phyloP scores from a whole-genome alignment of 768 basidiomycete species.

The Russula virescens region DNA sequence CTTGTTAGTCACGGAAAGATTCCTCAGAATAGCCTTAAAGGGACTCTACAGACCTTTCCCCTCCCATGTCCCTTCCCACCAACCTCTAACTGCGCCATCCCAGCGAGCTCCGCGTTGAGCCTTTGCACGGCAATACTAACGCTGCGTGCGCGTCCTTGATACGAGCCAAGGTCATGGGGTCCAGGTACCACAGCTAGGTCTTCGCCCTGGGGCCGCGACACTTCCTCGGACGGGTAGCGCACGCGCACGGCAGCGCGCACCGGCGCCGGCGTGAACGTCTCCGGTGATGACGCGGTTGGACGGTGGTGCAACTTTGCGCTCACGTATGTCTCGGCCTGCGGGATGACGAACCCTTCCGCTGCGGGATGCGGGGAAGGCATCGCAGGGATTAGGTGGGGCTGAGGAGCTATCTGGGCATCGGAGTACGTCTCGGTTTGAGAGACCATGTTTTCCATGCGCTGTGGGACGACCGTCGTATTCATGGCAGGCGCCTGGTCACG shows the following conservation, averaged over 20 bases:
- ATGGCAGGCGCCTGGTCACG: background rate
- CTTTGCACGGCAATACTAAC: slow-evolving; percentile 11
- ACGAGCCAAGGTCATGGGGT: background rate
- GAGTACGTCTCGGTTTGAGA: background rate
- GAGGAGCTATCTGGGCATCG: background rate
- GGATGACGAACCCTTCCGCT: background rate
- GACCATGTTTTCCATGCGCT: background rate
- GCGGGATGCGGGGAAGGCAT: background rate
- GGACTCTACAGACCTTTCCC: slow-evolving; percentile 5
- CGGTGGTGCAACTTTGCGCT: slow-evolving; percentile 6
- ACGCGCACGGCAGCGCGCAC: background rate
- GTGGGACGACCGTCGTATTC: background rate
- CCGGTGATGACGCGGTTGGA: background rate
- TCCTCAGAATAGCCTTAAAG: background rate
- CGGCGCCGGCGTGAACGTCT: background rate
- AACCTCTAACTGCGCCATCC: background rate
- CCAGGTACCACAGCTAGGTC: background rate
- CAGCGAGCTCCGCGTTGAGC: background rate
- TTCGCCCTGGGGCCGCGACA: background rate
- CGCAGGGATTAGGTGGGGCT: background rate
- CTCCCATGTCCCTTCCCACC: slow-evolving; percentile 7
- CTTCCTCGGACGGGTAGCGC: background rate
- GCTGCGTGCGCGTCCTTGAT: slow-evolving; percentile 3
- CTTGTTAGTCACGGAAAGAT: background rate
- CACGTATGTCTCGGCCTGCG: slow-evolving; percentile 10